Percentiles rank a stretch among this genome's conserved stretches.
Conservation (phyloP, 2,329 filamentous ascomycete species). For the Paecilomyces sp. region DNA sequence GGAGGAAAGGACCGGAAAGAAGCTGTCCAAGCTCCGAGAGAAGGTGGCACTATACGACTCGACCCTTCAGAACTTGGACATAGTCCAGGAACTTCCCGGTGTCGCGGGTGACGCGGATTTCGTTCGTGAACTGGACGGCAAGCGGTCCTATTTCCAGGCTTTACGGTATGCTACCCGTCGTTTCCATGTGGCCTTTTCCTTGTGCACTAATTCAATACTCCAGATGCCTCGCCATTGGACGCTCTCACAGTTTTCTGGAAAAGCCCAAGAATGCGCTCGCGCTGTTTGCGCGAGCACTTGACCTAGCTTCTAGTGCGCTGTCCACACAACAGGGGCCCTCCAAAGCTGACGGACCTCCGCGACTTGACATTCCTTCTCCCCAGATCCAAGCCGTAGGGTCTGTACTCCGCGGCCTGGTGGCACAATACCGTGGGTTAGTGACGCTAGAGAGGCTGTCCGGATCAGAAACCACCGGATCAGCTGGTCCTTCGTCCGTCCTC, state of each 20-base stretch:
- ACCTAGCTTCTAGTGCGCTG: slow-evolving; percentile 51
- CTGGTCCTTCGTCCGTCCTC: slow-evolving; percentile 55
- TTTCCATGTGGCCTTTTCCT: neutral
- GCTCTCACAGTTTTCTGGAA: slow-evolving; percentile 70
- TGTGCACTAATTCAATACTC: slow-evolving; percentile 5
- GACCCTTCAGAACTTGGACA: slow-evolving; percentile 82
- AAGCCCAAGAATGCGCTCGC: slow-evolving; percentile 76
- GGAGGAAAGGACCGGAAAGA: slow-evolving; percentile 64
- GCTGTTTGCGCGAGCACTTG: slow-evolving; percentile 65
- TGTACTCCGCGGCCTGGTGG: slow-evolving; percentile 64
- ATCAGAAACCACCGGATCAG: slow-evolving; percentile 35
- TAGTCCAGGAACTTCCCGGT: slow-evolving; percentile 81
- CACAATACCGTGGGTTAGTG: slow-evolving; percentile 77
- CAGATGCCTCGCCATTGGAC: slow-evolving; percentile 75
- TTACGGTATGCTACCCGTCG: slow-evolving; percentile 57
- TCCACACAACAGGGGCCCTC: slow-evolving; percentile 39
- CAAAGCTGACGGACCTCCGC: slow-evolving; percentile 48
- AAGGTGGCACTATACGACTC: slow-evolving; percentile 86
- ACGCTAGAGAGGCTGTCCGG: slow-evolving; percentile 64
- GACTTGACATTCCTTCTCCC: slow-evolving; percentile 57
- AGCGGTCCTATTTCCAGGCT: slow-evolving; percentile 76
- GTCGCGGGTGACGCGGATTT: slow-evolving; percentile 77
- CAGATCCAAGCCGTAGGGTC: slow-evolving; percentile 54
- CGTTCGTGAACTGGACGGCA: slow-evolving; percentile 68
- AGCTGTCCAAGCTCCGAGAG: slow-evolving; percentile 74